Evolutionary conservation across 164 flowering plant species (phyloP), one percentile per base, ranked within the genome.

Genomic region (Warburgia ugandensis): DNA sequence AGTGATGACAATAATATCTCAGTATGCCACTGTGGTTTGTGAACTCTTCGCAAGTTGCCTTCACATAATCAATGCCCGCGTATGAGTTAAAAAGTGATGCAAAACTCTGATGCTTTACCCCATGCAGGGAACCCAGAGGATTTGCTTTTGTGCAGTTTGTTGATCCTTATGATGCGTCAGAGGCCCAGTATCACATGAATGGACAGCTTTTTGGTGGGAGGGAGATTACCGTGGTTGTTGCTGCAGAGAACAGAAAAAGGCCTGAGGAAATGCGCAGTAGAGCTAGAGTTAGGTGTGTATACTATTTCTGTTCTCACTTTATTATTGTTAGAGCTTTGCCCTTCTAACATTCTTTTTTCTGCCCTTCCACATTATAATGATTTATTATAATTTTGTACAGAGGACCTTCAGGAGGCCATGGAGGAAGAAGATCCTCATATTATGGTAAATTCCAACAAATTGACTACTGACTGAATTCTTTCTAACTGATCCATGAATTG

Each of bases 141-240:
- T 86, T 86, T 76, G 95, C 91, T n/a, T 86, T 86, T 79, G 91
- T 86, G 72, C 81, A 86, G 77, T 86, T 83, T 78, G 86, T 86
- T 48, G 91, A 86, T 68, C 49, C 81, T 26, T 69, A 67, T 69
- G 88, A 81, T 35, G 88, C 95, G 16, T 35, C 68, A 29, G 88
- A 86, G 63, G 95, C 95, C 61, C 95, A 83, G 41, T 77, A 77
- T 59, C 79, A 76, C 52, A 83, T 86, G 95, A 81, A 86, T 69
- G 73, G 95, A 28, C 73, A 74, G 52, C 58, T 69, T 25, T 81
- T 86, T 72, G 77, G 83, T 62, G 88, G 91, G n/a, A 66, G 88
- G 60, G 83, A 83, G 67, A 76, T 86, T 43, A 71, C 83, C 54
- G 95, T 83, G 11, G 91, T 86, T 35, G 53, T 86, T 76, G 95